Base-by-base conservation (phyloP, 116 monocot species). In the Papilionanthe hybrid region DNA sequence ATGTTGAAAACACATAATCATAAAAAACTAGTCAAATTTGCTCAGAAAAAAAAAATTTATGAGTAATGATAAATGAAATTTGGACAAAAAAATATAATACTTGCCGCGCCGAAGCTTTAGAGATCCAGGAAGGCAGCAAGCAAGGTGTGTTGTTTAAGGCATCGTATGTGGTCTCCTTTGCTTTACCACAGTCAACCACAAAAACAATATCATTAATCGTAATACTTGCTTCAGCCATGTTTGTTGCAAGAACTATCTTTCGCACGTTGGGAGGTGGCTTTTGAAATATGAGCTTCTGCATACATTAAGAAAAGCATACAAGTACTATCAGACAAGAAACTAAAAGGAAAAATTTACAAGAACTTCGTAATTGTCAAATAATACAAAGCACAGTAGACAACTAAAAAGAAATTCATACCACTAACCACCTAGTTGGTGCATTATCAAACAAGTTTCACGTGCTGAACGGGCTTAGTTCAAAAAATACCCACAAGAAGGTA, bases 171-270 rank as follows among this genome's bases (percentile, higher is more conserved):
- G 95, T 99, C 79, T 99, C 99, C 86, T 99, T 99, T 32, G 95
- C 99, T 86, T 99, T 99, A 71, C 99, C 99, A 83, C 99, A 99
- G 82, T 99, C 99, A 74, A 99, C 95, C 55, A 99, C 99, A 89
- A 93, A 99, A 84, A 99, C 99, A 80, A 99, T 82, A 84, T 99
- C 99, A 91, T 99, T 99, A 30, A 99, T 92, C 55, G 99, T 99
- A 77, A 99, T 99, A 81, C 99, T 99, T 88, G 99, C 99, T 85
- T 99, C 99, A 43, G 99, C 99, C 99, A 99, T 99, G 79, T 99
- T 99, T 78, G 99, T 99, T n/a, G 99, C 99, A 82, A 99, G 95
- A 25, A 99, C 90, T 67, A 99, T 90, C 75, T 99, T 99, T 5
- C 95, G 93, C 42, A 95, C 77, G 90, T 95, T 99, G 43, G 91